Evolutionary conservation across 805 yeast genomes (phyloP).

Genomic region (Candida michaelii): DNA sequence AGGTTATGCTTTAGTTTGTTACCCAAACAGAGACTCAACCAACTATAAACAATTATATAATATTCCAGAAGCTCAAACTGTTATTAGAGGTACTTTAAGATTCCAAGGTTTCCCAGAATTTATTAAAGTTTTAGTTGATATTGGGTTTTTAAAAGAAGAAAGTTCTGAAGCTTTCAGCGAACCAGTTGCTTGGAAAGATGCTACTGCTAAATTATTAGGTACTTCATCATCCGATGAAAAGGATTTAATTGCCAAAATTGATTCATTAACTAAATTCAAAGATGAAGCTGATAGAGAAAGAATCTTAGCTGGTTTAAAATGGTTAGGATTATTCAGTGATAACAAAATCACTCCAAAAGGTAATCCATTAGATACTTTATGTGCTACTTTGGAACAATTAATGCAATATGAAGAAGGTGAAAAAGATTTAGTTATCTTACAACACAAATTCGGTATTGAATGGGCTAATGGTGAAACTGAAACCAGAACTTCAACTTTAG

Average conservation of each 20-base stretch:
- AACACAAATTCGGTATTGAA: constrained; percentile 96
- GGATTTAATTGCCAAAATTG: constrained; percentile 76
- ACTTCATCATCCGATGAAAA: constrained; percentile 66
- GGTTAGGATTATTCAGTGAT: constrained; percentile 91
- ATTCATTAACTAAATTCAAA: constrained; percentile 76
- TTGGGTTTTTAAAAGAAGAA: constrained; percentile 86
- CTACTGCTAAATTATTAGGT: constrained; percentile 71
- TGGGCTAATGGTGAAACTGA: constrained; percentile 92
- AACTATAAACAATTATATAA: constrained; percentile 86
- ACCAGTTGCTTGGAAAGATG: constrained; percentile 82
- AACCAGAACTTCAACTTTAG: constrained; percentile 91
- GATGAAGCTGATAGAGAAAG: constrained; percentile 79
- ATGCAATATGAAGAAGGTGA: constrained; percentile 96
- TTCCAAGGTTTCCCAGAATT: constrained; percentile 99
- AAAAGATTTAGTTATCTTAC: constrained; percentile 91
- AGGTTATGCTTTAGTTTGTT: constrained; percentile 90
- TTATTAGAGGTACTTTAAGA: constrained; percentile 95
- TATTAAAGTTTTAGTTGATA: constrained; percentile 89
- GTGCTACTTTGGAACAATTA: constrained; percentile 92
- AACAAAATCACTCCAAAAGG: constrained; percentile 80
- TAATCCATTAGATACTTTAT: constrained; percentile 91
- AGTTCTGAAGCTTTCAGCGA: constrained; percentile 57
- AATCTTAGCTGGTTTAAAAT: constrained; percentile 82
- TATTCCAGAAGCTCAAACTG: constrained; percentile 97
- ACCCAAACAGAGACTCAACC: constrained; percentile 98